Evolutionary conservation across 345 rosid genomes (phyloP).

Genomic region (Arabis alpina): DNA sequence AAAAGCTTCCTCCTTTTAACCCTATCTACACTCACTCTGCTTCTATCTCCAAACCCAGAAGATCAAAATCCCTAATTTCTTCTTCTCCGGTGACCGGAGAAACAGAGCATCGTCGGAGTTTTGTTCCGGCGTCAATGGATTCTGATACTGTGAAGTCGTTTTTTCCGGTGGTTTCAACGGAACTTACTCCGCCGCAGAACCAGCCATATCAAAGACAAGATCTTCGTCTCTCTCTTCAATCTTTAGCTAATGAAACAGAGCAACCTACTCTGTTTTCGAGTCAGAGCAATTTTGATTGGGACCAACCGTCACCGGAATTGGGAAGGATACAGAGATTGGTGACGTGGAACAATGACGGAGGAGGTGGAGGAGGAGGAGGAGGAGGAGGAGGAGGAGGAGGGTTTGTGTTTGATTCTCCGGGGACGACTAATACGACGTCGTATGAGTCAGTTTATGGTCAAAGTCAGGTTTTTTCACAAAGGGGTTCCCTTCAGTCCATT

Average conservation of each 20-base stretch:
- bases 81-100: conserved; percentile 21
- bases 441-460: conserved; percentile 63
- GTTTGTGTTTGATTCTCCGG: conserved; percentile 56
- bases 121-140: conserved; percentile 67
- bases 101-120: conserved; percentile 45
- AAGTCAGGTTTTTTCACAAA: conserved; percentile 70
- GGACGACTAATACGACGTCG: conserved; percentile 35
- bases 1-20: conserved; percentile 80
- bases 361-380: conserved; percentile 25
- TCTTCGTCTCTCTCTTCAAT: conserved; percentile 84
- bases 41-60: conserved; percentile 32
- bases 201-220: conserved; percentile 63
- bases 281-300: conserved; percentile 60
- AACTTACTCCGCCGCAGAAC: conserved; percentile 45
- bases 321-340: conserved; percentile 61
- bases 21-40: conserved; percentile 45
- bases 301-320: conserved; percentile 54
- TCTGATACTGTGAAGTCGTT: conserved; percentile 86
- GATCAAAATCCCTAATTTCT: conserved; percentile 9
- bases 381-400: conserved; percentile 53
- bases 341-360: conserved; percentile 59
- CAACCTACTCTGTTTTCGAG: conserved; percentile 59
- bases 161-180: conserved; percentile 63
- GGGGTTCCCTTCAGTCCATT: conserved; percentile 99
- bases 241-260: conserved; percentile 56